Evolutionary conservation across 371 early-diverging fungal genomes (phyloP).

Genomic region (Smittium culicis): DNA sequence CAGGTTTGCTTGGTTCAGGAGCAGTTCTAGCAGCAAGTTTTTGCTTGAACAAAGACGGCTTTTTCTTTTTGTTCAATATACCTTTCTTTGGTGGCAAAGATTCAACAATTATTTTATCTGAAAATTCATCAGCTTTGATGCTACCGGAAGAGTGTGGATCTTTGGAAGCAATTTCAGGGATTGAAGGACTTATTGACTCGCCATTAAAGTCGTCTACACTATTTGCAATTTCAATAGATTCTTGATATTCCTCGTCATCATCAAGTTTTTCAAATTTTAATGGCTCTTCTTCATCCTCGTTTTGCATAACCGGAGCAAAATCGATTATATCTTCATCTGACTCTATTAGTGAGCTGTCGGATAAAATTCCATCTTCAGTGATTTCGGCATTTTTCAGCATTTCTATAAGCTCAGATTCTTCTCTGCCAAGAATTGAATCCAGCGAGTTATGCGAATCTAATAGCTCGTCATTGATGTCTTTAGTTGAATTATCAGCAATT

Average conservation of each 20-base stretch:
- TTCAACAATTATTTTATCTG: neutral
- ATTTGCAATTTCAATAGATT: neutral
- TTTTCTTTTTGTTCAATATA: neutral
- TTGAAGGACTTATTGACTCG: neutral
- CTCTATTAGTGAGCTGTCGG: neutral
- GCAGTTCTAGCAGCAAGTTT: neutral
- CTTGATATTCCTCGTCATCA: constrained; percentile 8
- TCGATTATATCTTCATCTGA: constrained; percentile 8
- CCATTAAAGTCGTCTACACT: neutral
- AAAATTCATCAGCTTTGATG: neutral
- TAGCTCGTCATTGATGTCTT: no score
- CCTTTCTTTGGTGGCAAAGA: neutral
- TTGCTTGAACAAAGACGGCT: neutral
- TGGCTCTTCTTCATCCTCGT: neutral
- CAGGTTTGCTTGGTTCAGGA: neutral
- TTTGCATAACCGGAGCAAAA: no score
- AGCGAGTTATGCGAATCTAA: neutral
- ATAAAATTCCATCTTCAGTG: constrained; percentile 8
- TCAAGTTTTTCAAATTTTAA: constrained; percentile 1
- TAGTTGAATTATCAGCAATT: no score
- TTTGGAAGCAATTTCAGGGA: neutral
- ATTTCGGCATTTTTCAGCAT: constrained; percentile 31
- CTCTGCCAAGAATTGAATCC: constrained; percentile 12
- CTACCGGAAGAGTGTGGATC: neutral
- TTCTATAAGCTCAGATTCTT: constrained; percentile 37